phyloP scores from a whole-genome alignment of 2,329 filamentous ascomycete species.

The Davidsoniella neocaledoniae region DNA sequence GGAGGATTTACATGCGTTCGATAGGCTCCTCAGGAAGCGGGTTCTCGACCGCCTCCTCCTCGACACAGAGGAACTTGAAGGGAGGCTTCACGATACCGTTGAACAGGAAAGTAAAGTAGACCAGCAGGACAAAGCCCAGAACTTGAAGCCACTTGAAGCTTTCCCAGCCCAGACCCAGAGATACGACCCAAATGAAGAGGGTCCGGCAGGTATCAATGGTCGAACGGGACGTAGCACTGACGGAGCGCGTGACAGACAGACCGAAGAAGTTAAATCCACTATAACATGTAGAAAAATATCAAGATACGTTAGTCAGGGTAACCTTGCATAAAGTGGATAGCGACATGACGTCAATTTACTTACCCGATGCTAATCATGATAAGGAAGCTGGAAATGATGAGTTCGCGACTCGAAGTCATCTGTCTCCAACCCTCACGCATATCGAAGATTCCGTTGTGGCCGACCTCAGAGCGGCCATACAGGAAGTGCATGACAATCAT shows the following conservation, averaged over 20 bases:
- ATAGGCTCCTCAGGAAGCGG: slow-evolving; percentile 71
- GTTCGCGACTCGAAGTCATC: slow-evolving; percentile 52
- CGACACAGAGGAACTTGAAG: slow-evolving; percentile 44
- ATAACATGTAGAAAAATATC: not conserved
- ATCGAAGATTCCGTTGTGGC: slow-evolving; percentile 76
- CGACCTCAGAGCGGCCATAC: slow-evolving; percentile 58
- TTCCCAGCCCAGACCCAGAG: slow-evolving; percentile 87
- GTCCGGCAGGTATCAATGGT: slow-evolving; percentile 97
- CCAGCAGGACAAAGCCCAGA: slow-evolving; percentile 67
- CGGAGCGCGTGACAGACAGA: slow-evolving; percentile 72
- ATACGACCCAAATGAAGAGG: slow-evolving; percentile 95
- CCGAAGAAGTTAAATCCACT: slow-evolving; percentile 99
- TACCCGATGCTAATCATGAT: slow-evolving; percentile 98
- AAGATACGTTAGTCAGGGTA: slow-evolving; percentile 13
- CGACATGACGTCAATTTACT: slow-evolving; percentile 5
- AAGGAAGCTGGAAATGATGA: slow-evolving; percentile 62
- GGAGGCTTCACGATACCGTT: slow-evolving; percentile 85
- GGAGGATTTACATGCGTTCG: slow-evolving; percentile 37
- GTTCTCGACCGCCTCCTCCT: slow-evolving; percentile 37
- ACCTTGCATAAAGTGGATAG: not conserved
- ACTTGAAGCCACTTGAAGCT: slow-evolving; percentile 96
- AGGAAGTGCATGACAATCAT: slow-evolving; percentile 68
- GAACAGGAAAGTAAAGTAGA: slow-evolving; percentile 94
- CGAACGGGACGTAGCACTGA: slow-evolving; percentile 83
- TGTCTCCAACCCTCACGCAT: slow-evolving; percentile 70